Evolutionary conservation across 140 eudicot species (phyloP).

Genomic region (Stevia rebaudiana): DNA sequence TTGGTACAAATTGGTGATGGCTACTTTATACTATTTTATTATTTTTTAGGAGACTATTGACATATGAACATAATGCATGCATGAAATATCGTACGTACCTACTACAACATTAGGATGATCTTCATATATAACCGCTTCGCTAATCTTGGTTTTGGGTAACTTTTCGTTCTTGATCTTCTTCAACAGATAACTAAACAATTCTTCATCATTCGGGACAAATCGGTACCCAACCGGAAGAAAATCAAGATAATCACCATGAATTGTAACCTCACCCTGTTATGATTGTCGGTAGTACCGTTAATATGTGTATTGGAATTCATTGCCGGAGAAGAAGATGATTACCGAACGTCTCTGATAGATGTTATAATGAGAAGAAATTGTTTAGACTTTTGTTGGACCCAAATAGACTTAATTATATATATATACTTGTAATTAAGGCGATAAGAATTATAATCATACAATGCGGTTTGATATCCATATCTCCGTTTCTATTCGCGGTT

Average conservation of each 20-base stretch:
- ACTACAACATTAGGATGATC: conserved; percentile 12
- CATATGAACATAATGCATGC: background rate
- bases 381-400: background rate
- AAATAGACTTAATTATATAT: background rate
- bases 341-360: background rate
- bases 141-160: conserved; percentile 18
- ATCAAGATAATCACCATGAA: conserved; percentile 12
- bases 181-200: conserved; percentile 9
- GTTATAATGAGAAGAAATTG: background rate
- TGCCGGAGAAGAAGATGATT: conserved; percentile 7
- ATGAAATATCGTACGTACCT: background rate
- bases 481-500: too few relatives aligned
- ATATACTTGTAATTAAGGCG: too few relatives aligned
- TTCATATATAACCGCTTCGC: conserved; percentile 10
- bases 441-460: too few relatives aligned
- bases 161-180: conserved; percentile 13
- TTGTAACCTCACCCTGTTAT: background rate
- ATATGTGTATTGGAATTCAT: background rate
- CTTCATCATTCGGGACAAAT: conserved; percentile 18
- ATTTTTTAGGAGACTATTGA: too few relatives aligned
- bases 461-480: too few relatives aligned
- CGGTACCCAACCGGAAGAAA: conserved; percentile 21
- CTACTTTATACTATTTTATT: too few relatives aligned
- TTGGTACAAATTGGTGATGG: too few relatives aligned
- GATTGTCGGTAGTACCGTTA: too few relatives aligned